Evolutionary conservation across 2,329 filamentous ascomycete genomes (phyloP), one percentile per base, ranked within the genome.

Genomic region (Metarhizium anisopliae): DNA sequence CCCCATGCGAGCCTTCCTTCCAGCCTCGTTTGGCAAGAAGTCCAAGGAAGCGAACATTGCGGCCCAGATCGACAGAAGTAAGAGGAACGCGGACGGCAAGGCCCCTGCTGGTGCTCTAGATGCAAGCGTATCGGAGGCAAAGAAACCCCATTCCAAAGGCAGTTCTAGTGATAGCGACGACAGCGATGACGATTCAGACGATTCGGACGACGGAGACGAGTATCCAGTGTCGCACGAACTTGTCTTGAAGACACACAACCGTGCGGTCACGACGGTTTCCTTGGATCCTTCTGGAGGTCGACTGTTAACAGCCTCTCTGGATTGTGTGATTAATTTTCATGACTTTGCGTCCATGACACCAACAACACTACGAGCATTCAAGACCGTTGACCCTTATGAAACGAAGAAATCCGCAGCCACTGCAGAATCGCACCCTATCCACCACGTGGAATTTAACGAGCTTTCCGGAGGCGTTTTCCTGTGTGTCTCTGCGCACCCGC

Each of bases 291-390:
- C 91, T 0, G 94, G 94, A 11, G 86, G 86, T 50, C 83, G 94
- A 63, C 76, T 99, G 67, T 84, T 93, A 51, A 94, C 90, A n/a
- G 92, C 89, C 25, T 96, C 92, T 5, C 88, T 87, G 58, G 94
- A 99, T 71, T 95, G 91, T 70, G 89, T 84, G 1, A 76, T 97
- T 64, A 97, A 96, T 68, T 78, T 99, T 18, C 91, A 96, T 73
- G 93, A 99, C 68, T 95, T 99, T 69, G 85, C 92, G 2, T 89
- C 92, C 50, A 95, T 99, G 87, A 96, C 93, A 0, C 90, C 92
- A 2, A 94, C 91, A 5, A 97, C 94, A 0, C 81, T 99, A 53
- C 88, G 93, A 63, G 90, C 94, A 1, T 99, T 99, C 79, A 91
- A 90, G 66, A 92, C 86, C 8, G 79, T 97, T 51, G 93, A 99